These are phyloP conservation scores for Leccinum colubrinum DNA, from an alignment of 1,284 basidiomycete genomes.

Conservation along the genomic window DNA sequence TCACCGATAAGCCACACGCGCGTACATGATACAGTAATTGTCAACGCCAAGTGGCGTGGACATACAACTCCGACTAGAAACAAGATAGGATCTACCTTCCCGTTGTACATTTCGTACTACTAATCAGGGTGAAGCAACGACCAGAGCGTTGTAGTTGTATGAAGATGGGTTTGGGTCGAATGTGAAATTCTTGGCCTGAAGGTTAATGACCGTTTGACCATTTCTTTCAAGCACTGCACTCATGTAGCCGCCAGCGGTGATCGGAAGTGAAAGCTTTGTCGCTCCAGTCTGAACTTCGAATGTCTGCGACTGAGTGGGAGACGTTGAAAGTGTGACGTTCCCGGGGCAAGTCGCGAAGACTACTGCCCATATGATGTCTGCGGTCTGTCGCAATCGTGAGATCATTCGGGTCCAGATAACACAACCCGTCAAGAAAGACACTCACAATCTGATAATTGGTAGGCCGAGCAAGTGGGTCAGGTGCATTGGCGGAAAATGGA, in stretches of 20 bases:
- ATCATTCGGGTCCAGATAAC: constrained; percentile 6
- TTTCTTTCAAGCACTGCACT: constrained; percentile 55
- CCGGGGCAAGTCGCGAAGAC: constrained; percentile 60
- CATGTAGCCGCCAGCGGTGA: constrained; percentile 59
- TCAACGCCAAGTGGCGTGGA: neutral
- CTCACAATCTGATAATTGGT: constrained; percentile 51
- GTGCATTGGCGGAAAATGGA: constrained; percentile 50
- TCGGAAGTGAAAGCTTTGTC: constrained; percentile 62
- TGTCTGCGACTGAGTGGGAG: constrained; percentile 42
- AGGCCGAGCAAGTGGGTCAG: constrained; percentile 55
- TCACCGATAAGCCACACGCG: too few species aligned
- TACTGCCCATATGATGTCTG: constrained; percentile 64
- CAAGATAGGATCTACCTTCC: neutral
- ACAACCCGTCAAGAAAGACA: constrained; percentile 3
- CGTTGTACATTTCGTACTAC: constrained; percentile 8
- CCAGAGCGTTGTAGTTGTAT: constrained; percentile 69
- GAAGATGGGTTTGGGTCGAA: constrained; percentile 51
- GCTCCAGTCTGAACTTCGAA: constrained; percentile 58
- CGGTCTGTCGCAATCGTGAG: constrained; percentile 31
- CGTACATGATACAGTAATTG: neutral
- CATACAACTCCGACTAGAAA: neutral
- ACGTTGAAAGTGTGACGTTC: constrained; percentile 51
- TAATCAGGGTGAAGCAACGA: constrained; percentile 34
- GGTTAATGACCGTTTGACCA: constrained; percentile 50
- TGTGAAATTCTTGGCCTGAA: constrained; percentile 47